Evolutionary conservation across 768 basidiomycete genomes (phyloP).

Genomic region (Leccinum broughii): DNA sequence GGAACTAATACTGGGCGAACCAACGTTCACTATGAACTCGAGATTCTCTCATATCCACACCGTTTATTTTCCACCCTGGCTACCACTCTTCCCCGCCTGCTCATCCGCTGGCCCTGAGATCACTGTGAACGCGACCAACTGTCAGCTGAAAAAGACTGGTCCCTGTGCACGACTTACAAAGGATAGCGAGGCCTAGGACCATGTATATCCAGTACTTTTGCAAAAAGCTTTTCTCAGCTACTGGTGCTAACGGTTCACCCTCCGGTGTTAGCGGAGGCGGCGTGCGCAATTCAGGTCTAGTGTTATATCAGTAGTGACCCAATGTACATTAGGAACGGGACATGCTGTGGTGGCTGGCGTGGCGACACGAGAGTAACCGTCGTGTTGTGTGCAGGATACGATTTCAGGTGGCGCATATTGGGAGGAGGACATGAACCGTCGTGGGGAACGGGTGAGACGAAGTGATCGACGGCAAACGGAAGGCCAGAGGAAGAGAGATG

Average conservation of each 20-base stretch:
- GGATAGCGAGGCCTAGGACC: slow-evolving; percentile 52
- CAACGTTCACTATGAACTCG: not conserved
- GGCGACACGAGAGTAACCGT: slow-evolving; percentile 53
- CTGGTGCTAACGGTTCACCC: slow-evolving; percentile 60
- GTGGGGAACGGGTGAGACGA: slow-evolving; percentile 64
- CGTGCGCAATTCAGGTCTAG: slow-evolving; percentile 65
- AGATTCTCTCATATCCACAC: not conserved
- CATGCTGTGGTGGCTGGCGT: slow-evolving; percentile 59
- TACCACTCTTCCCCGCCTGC: slow-evolving; percentile 18
- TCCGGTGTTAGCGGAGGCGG: slow-evolving; percentile 68
- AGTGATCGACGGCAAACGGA: slow-evolving; percentile 74
- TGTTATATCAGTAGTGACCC: slow-evolving; percentile 3
- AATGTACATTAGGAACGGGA: not conserved
- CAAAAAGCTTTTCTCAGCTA: slow-evolving; percentile 74
- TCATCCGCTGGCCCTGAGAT: slow-evolving; percentile 34
- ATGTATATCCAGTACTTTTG: slow-evolving; percentile 94
- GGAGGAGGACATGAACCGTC: slow-evolving; percentile 59
- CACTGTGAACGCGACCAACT: slow-evolving; percentile 15
- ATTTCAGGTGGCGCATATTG: slow-evolving; percentile 16
- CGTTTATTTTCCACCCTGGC: slow-evolving; percentile 28
- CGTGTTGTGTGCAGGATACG: slow-evolving; percentile 43
- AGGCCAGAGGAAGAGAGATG: slow-evolving; percentile 47
- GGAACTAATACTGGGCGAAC: slow-evolving; percentile 4
- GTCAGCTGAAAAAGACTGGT: not conserved
- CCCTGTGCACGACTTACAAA: slow-evolving; percentile 46